Base-by-base conservation (phyloP, 345 rosid genomes). In the Populus deltoides region DNA sequence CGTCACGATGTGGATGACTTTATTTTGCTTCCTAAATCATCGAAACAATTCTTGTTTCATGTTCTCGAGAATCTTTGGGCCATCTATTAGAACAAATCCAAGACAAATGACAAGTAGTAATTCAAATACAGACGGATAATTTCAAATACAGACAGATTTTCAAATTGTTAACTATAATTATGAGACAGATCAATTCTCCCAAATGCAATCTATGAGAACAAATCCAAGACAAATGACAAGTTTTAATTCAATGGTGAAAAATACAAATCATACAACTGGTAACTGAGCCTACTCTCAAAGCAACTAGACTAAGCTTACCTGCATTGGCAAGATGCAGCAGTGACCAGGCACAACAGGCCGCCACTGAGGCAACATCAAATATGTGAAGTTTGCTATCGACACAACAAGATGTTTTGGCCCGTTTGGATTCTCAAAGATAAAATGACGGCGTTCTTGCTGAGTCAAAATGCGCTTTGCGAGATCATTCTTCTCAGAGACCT, bases 381-480 rank as follows among this genome's bases (percentile, higher is more conserved):
- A 96, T 0, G 99, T 86, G 84, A 92, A 93, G 86, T 96, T 96
- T 68, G 97, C 98, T 61, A 96, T 90, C 3, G 98, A 91, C 66
- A 91, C 87, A 57, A 91, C 97, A 68, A 96, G 93, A 77, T 96
- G 97, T 83, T 85, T 93, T 6, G 94, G 97, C 70, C 92, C 85
- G 45, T 81, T 92, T 63, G 95, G 97, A 82, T 96, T 96, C 91
- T 93, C 99, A 51, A 96, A 92, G 85, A 97, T 93, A 80, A 91
- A 91, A 31, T 87, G 85, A 75, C 98, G 93, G 16, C 98, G 97
- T 75, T 96, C 98, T 88, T 93, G 99, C 84, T 92, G 99, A 70
- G 97, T 93, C 82, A 90, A 45, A 68, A 96, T 81, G 72, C 90
- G 89, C 85, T 84, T 91, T 35, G 78, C 87, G 41, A 86, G 76